A percentile compares a stretch with the other conserved stretches of the same genome.
These are phyloP conservation scores for Ascochyta fabae DNA, from an alignment of 2,329 filamentous ascomycete species.

Conservation along the genomic window DNA sequence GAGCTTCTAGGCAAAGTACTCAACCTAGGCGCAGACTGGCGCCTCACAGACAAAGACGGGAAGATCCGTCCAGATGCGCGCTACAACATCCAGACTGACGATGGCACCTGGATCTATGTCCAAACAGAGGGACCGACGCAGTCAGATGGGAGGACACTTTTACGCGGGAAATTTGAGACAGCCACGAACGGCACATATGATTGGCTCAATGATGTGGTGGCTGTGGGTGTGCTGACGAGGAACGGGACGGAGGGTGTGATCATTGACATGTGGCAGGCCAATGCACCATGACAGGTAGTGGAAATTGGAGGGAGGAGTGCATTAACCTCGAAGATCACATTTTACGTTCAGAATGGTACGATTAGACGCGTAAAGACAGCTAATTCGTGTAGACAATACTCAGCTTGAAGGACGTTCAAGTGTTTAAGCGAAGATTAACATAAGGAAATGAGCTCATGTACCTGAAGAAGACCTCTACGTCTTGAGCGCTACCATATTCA, in stretches of 20 bases:
- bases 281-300: not conserved
- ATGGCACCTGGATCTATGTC: constrained; percentile 45
- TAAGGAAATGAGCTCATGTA: no score
- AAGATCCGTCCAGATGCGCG: constrained; percentile 44
- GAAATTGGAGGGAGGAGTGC: no score
- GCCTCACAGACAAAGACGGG: constrained; percentile 34
- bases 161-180: constrained; percentile 46
- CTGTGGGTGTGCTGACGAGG: constrained; percentile 31
- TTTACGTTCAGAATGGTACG: no score
- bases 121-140: constrained; percentile 41
- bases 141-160: constrained; percentile 35
- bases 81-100: constrained; percentile 47
- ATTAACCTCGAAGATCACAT: no score
- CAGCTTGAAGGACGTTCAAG: no score
- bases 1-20: constrained; percentile 36
- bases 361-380: no score
- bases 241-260: constrained; percentile 27
- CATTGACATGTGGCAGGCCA: constrained; percentile 39
- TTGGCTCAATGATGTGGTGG: constrained; percentile 50
- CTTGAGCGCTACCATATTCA: no score
- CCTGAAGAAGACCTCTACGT: no score
- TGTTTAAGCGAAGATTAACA: no score
- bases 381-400: no score
- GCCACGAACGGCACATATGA: constrained; percentile 40
- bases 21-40: constrained; percentile 49